Base-by-base conservation (phyloP, 345 rosid genomes). In the Noccaea caerulescens region DNA sequence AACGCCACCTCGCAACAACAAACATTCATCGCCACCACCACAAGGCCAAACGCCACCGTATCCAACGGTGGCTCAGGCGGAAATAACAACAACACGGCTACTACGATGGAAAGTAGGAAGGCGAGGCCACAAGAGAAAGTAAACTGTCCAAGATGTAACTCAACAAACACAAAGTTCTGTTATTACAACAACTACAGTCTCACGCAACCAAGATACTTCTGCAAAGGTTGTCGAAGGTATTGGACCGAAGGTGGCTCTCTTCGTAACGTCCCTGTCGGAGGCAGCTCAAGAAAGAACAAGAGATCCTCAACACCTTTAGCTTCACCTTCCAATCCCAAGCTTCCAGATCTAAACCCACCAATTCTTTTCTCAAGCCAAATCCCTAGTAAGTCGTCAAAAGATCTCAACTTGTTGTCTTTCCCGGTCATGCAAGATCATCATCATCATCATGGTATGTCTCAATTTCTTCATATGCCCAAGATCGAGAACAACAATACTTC, bases 201-300 rank as follows among this genome's bases (percentile, higher is more conserved):
- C 60, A 82, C 95, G 33, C 98, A 92, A 80, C 98, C 98, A 34
- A 81, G 96, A 69, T 85, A 92, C 82, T 84, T 86, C 53, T 92
- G 98, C 83, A 90, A 85, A 84, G 11, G 85, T 66, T 90, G 98
- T 79, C 81, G 87, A 81, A 83, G 98, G 76, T 93, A 92, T 79
- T 92, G 98, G 98, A 92, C 96, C 3, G 82, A 85, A 85, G 98
- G 98, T 58, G 98, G 98, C 13, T 86, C 88, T 64, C 87, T 92
- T 42, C 81, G 96, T 2, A 92, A 89, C 65, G 96, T 92, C 25
- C 98, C 96, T 4, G 84, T 85, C 0, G 96, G 98, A 20, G 96
- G 96, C 13, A 91, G 93, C 71, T 76, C 79, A 38, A 89, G 95
- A 34, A 92, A 92, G 79, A 90, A 84, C 69, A 87, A 90, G 85